phyloP scores from a whole-genome alignment of 768 basidiomycete species.

The Crassisporium funariophilum region DNA sequence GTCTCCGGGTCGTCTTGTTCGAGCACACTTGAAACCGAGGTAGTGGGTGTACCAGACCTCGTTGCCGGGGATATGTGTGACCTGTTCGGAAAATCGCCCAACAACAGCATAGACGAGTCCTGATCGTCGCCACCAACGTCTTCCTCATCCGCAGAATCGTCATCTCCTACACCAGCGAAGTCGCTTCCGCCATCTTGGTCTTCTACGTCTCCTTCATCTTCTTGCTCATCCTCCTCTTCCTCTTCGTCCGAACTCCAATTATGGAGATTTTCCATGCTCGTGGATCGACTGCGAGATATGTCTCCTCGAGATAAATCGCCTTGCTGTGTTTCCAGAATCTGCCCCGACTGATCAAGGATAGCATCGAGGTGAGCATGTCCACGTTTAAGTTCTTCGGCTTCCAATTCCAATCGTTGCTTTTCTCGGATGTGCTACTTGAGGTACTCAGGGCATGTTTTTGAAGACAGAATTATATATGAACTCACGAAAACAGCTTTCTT shows the following conservation, averaged over 20 bases:
- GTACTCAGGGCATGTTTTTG: not conserved
- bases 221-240: constrained; percentile 23
- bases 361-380: constrained; percentile 89
- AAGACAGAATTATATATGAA: constrained; percentile 22
- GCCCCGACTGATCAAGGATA: constrained; percentile 86
- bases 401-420: constrained; percentile 58
- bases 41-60: constrained; percentile 13
- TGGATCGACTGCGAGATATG: constrained; percentile 56
- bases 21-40: constrained; percentile 2
- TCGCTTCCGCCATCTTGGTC: constrained; percentile 10
- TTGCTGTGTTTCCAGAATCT: constrained; percentile 83
- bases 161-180: not conserved
- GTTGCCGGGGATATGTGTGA: constrained; percentile 4
- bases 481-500: constrained; percentile 83
- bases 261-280: constrained; percentile 38
- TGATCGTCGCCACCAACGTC: constrained; percentile 11
- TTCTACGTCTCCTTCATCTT: constrained; percentile 23
- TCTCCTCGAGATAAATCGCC: constrained; percentile 61
- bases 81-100: not conserved
- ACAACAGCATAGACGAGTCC: constrained; percentile 13
- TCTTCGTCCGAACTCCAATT: constrained; percentile 30
- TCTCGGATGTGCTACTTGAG: constrained; percentile 68
- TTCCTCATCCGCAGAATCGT: not conserved
- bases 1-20: constrained; percentile 9
- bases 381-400: constrained; percentile 76